Base-by-base conservation (phyloP, 805 yeast species). In the Candida adriatica region DNA sequence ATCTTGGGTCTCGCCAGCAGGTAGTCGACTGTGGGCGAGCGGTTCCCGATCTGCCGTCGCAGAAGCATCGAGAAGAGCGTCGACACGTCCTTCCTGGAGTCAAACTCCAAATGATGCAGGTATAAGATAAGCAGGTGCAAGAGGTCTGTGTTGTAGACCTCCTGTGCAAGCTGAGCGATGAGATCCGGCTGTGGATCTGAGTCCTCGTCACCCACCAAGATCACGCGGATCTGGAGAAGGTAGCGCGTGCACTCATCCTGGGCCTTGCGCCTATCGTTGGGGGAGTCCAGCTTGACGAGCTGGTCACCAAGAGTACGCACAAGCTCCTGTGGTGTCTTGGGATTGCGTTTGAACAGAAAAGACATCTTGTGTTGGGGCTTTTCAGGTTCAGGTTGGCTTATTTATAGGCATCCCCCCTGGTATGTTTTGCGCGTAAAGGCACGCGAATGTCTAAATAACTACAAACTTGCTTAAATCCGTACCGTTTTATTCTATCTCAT, bases 21-120 rank as follows among this genome's bases (percentile, higher is more conserved):
- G 55, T 87, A 84, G 49, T 90, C 96, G 13, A 86, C 88, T 1
- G 96, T 85, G 13, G 95, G 95, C 7, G 79, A 72, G 43, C 86
- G 71, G 44, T 66, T 72, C 26, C 86, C 90, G 23, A 77, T 73
- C 42, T 79, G 81, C 32, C 95, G 75, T 46, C 88, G 75, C 40
- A 92, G 67, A 25, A 94, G 66, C 5, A 85, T 77, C 40, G 78
- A 72, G 53, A 87, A 86, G 31, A 92, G 54, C 5, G 73, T 62
- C 5, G 75, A 68, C 11, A 86, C 90, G 45, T 84, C 92, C 48
- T 90, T 87, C 34, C 96, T 67, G 27, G 94, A 75, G 52, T 92
- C 97, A 58, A 92, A 88, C 41, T 86, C 96, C 34, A 92, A 66
- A 20, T 67, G 65, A n/a, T 61, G 61, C 34, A 92, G 61, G 47